Base-by-base conservation (phyloP, 2,329 filamentous ascomycete genomes). In the Aspergillus tamarii region DNA sequence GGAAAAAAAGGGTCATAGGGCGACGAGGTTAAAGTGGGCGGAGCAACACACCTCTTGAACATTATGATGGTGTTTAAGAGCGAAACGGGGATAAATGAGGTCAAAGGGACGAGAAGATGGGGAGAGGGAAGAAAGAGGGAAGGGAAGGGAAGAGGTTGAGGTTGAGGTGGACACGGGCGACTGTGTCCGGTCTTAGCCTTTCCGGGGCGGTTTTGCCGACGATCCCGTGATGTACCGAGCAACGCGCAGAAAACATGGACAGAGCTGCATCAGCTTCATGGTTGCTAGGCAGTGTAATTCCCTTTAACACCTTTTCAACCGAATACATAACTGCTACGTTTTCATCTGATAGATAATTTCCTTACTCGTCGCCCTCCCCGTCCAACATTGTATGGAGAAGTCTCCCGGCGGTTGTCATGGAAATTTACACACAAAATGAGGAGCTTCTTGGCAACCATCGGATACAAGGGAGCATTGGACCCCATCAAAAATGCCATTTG, bases 21-120 rank as follows among this genome's bases (percentile, higher is more conserved):
- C 58, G 66, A 67, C 55, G 61, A 46, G 59, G 53, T 50, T 57
- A 64, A 23, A 64, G 70, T 67, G 69, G 70, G 69, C 28, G 62
- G 59, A 53, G 60, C 62, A 61, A 74, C 83, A 76, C 80, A 87
- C 86, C 84, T 87, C 84, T 87, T 88, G 81, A 87, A 84, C 85
- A 87, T 88, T 80, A 75, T 85, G 77, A 74, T 72, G 78, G 80
- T 82, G 81, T 80, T 75, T 73, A 78, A 78, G 78, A 78, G 78
- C 73, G 76, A 77, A 73, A 71, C 70, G 73, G 72, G 69, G 74
- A 74, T 71, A 73, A 69, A 72, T 72, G 72, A 72, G 67, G 72
- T 73, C 73, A 70, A 74, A 70, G 68, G 69, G 73, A 71, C 72
- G 72, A 71, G 72, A 74, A 67, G 70, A 72, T 72, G 73, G 69